A percentile compares a stretch with the other conserved stretches of the same genome.
Evolutionary conservation across 2,329 filamentous ascomycete genomes (phyloP).

Genomic region (Colletotrichum lupini): DNA sequence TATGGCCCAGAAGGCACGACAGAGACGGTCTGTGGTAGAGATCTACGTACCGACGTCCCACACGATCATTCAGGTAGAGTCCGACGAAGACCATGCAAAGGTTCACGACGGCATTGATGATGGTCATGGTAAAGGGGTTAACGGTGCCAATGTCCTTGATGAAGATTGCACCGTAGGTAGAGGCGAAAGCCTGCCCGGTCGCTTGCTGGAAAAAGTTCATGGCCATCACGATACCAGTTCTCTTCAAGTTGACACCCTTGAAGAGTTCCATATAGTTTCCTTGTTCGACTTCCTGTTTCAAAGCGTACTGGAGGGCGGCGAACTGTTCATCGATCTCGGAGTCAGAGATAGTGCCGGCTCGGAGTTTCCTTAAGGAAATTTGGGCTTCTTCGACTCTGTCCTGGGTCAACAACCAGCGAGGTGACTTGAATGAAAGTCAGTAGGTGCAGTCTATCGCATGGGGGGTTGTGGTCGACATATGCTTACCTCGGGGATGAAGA

Average conservation of each 20-base stretch:
- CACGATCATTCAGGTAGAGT: slow-evolving; percentile 22
- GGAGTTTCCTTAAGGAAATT: slow-evolving; percentile 39
- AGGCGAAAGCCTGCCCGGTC: slow-evolving; percentile 37
- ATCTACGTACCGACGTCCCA: slow-evolving; percentile 30
- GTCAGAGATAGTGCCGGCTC: slow-evolving; percentile 38
- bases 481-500: slow-evolving; percentile 43
- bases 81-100: slow-evolving; percentile 17
- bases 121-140: slow-evolving; percentile 43
- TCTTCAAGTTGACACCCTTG: slow-evolving; percentile 40
- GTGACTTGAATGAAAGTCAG: slow-evolving; percentile 35
- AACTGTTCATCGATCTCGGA: slow-evolving; percentile 41
- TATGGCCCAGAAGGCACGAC: neutral
- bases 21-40: no score
- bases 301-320: slow-evolving; percentile 15
- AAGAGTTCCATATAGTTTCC: slow-evolving; percentile 41
- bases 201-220: slow-evolving; percentile 39
- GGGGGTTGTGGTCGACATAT: neutral
- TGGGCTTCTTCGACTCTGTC: slow-evolving; percentile 44
- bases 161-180: slow-evolving; percentile 40
- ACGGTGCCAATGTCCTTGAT: slow-evolving; percentile 43
- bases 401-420: slow-evolving; percentile 44
- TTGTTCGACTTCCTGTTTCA: slow-evolving; percentile 24
- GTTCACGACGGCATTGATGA: slow-evolving; percentile 26
- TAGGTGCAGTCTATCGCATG: neutral
- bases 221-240: slow-evolving; percentile 40